Base-by-base conservation (phyloP, 768 basidiomycete species). In the Boletus rex-veris region DNA sequence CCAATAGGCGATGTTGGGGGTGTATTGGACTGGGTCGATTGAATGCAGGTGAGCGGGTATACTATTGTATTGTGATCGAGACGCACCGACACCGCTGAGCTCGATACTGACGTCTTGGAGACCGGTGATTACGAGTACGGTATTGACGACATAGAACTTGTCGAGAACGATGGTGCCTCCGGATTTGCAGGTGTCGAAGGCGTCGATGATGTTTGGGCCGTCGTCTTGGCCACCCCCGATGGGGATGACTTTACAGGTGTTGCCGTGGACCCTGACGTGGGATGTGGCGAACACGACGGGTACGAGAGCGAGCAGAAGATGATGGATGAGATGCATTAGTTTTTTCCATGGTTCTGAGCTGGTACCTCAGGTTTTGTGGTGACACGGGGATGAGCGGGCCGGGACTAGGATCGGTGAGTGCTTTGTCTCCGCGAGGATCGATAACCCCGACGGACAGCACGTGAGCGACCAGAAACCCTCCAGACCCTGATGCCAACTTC, bases 1-100 rank as follows among this genome's bases (percentile, higher is more conserved):
- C 75, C 75, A 77, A 55, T 76, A 75, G 0, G 70, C 64, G 31
- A 77, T 74, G 59, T 76, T 70, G 4, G 76, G 73, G 5, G 73
- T 71, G 49, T 72, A 72, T 46, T 72, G 68, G 0, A 71, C 69
- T 73, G 42, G 10, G 42, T 33, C 18, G 18, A 38, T 31, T 11
- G 37, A 26, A 28, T 39, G 42, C 14, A 26, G 44, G 30, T 15
- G 37, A 18, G 41, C 7, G 35, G 38, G 33, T 35, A 10, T 3
- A n/a, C n/a, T n/a, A 40, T 30, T 1, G 21, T 54, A 58, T 21
- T 2, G 21, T 55, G 60, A 58, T 47, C 60, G 56, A 16, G 53
- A 60, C 64, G 49, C 55, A 68, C 71, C 68, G 1, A 70, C 70
- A 14, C 75, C 74, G 28, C 69, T 70, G 31, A 77, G 62, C 50